Base-by-base conservation (phyloP, 2,329 filamentous ascomycete genomes). In the Botrytis paeoniae region DNA sequence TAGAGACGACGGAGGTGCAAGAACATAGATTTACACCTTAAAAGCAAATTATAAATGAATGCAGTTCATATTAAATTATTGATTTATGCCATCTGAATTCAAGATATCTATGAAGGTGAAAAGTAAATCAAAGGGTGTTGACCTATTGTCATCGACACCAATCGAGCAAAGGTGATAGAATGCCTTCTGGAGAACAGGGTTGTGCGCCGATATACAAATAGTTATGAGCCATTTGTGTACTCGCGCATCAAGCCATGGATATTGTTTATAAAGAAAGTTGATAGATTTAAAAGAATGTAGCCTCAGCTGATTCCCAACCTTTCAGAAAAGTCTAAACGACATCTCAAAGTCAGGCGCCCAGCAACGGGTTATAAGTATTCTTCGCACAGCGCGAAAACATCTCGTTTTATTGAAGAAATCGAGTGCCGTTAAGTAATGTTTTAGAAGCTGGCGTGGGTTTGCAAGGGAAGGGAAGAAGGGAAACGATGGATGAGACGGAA, bases 261-360 rank as follows among this genome's bases (percentile, higher is more conserved):
- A 14, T 37, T 72, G 35, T 54, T 16, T 37, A 32, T 39, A 29
- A 59, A 48, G 5, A 41, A 39, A 66, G 35, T 22, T 25, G 16
- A 37, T 16, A 20, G 14, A 29, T 41, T 22, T 57, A 43, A 25
- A 73, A 73, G 68, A 73, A 77, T 89, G 88, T 92, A 85, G 89
- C 89, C 89, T 85, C 89, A 86, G 88, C 89, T 92, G 89, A 92
- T 92, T 92, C 89, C 89, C 86, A 87, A 85, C 83, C 86, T 86
- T 84, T 91, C 89, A 86, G 83, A 83, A 86, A 85, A 83, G 85
- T 87, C 87, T 83, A 82, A 88, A 90, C 83, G 87, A 88, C 85
- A 84, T 84, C 86, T 90, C 88, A 87, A 89, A 86, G 83, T 84
- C 87, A 86, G 89, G 89, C 88, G 89, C 89, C 89, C 89, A 92